Evolutionary conservation across 768 basidiomycete species (phyloP), one percentile per base, ranked within the genome.

Genomic region (Lentinula lateritia): DNA sequence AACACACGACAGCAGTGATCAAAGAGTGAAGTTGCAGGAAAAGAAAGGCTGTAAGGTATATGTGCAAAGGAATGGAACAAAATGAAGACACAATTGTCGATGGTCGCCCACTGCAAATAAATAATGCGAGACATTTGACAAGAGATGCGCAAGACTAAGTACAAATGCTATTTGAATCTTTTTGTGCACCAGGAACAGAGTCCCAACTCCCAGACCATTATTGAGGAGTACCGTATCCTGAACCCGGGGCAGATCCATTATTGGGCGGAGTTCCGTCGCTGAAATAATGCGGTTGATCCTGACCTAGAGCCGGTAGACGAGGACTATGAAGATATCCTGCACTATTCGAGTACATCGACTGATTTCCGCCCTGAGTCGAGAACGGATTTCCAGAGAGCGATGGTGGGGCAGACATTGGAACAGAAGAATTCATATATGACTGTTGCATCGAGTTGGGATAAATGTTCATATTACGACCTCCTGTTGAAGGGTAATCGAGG

Each of bases 321-420:
- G 77, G 75, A 58, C 76, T 73, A 10, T 73, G 72, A 23, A 63
- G 52, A 52, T 63, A 63, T 15, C 48, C 59, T 4, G 45, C 45
- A 16, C 34, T 45, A 23, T 70, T 74, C 4, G 76, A 71, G 62
- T 77, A 80, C 53, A 73, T 71, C 59, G 70, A 71, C 67, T 70
- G 67, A 20, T 69, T 66, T 18, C 69, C 67, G 3, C 70, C 68
- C 55, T 74, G 74, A 34, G 73, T 72, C 43, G 65, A 74, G 65
- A 78, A 81, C 2, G 78, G 76, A 65, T 79, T 78, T 59, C 71
- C 72, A 35, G 81, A 74, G 65, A 84, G 70, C 54, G 83, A 76
- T 20, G 83, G 74, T 0, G 83, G 78, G 5, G 83, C 81, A 18
- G 83, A 81, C 66, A 85, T 74, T 8, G 85, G 82, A 20, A 83